phyloP scores from a whole-genome alignment of 1,139 yeast species.

The Suhomyces maxii region DNA sequence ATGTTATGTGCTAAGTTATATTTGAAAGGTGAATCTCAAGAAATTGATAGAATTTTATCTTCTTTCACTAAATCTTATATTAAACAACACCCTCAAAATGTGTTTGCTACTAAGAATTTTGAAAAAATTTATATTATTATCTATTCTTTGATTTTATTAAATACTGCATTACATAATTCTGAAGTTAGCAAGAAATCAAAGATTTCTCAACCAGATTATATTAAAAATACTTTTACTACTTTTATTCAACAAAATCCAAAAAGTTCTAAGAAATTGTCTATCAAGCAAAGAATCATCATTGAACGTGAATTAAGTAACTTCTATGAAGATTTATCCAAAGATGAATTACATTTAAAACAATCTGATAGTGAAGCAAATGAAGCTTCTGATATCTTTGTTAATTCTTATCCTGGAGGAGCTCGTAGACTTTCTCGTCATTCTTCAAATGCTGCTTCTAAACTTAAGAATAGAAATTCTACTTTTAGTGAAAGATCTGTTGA shows the following conservation, averaged over 20 bases:
- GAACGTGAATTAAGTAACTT: slow-evolving; percentile 44
- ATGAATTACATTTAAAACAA: slow-evolving; percentile 44
- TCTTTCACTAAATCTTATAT: slow-evolving; percentile 71
- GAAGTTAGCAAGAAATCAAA: slow-evolving; percentile 43
- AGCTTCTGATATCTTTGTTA: slow-evolving; percentile 1
- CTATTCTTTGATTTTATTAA: slow-evolving; percentile 71
- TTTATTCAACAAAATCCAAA: slow-evolving; percentile 36
- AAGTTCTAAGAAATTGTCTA: slow-evolving; percentile 29
- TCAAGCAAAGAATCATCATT: slow-evolving; percentile 43
- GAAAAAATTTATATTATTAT: slow-evolving; percentile 72
- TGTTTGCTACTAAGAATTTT: slow-evolving; percentile 52
- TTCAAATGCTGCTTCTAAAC: slow-evolving; percentile 3
- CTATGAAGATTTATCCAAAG: slow-evolving; percentile 41
- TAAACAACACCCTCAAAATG: slow-evolving; percentile 48
- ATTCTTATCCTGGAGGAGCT: slow-evolving; percentile 5
- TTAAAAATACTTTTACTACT: slow-evolving; percentile 54
- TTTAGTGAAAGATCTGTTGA: slow-evolving; percentile 9
- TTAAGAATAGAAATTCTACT: slow-evolving; percentile 10
- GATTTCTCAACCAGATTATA: slow-evolving; percentile 51
- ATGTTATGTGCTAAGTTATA: slow-evolving; percentile 63
- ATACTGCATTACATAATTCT: slow-evolving; percentile 64
- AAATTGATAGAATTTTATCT: slow-evolving; percentile 72
- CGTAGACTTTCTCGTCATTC: slow-evolving; percentile 16
- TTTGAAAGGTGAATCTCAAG: slow-evolving; percentile 82
- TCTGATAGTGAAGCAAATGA: slow-evolving; percentile 15